These are phyloP conservation scores for Globisporangium paddicum DNA, from an alignment of 352 stramenopile species.

Conservation along the genomic window DNA sequence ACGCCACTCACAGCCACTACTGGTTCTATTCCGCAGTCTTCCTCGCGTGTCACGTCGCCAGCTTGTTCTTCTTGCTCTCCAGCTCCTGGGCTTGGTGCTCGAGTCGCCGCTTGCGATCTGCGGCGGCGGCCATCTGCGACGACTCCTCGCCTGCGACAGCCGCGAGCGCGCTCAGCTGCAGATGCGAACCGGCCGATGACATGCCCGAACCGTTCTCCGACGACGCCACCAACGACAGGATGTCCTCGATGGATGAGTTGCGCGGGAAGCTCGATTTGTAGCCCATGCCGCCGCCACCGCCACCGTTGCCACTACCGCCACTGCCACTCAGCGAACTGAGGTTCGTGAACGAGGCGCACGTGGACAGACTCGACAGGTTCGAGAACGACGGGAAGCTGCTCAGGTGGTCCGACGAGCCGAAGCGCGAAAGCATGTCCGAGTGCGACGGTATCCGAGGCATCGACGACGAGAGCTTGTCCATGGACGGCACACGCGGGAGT, in stretches of 20 bases:
- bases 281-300: background rate
- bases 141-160: conserved; percentile 65
- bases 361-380: conserved; percentile 57
- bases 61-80: conserved; percentile 53
- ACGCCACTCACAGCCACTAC: background rate
- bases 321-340: conserved; percentile 41
- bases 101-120: conserved; percentile 56
- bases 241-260: conserved; percentile 87
- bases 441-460: conserved; percentile 44
- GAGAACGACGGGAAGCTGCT: conserved; percentile 78
- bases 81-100: conserved; percentile 22
- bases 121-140: conserved; percentile 31
- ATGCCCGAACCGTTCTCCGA: conserved; percentile 56
- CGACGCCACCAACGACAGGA: conserved; percentile 77
- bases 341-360: conserved; percentile 75
- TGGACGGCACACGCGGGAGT: conserved; percentile 41
- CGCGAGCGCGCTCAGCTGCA: conserved; percentile 64
- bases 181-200: conserved; percentile 42
- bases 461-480: conserved; percentile 21
- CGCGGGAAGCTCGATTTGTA: conserved; percentile 61
- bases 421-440: conserved; percentile 70
- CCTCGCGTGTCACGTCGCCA: conserved; percentile 30
- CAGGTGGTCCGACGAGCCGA: conserved; percentile 58
- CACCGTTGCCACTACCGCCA: conserved; percentile 8
- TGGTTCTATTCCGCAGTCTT: conserved; percentile 4